Percentiles rank a stretch among this genome's conserved stretches.
These are phyloP conservation scores for Botrytis galanthina DNA, from an alignment of 2,329 filamentous ascomycete genomes.

Conservation along the genomic window DNA sequence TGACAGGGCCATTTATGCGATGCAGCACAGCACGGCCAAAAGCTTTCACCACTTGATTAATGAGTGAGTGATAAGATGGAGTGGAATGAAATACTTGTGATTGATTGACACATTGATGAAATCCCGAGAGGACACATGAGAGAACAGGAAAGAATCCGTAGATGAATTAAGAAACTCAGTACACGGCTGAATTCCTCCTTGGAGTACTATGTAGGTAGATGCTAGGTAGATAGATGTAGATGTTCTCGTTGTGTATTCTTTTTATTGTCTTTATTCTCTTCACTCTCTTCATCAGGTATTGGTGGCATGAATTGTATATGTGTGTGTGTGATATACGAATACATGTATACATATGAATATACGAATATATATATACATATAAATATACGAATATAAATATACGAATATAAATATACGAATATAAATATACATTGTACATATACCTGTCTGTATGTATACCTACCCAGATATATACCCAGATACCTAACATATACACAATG, in stretches of 20 bases:
- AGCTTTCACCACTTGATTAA: not conserved
- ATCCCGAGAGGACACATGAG: not conserved
- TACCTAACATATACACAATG: not conserved
- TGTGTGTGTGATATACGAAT: no score
- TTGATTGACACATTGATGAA: not conserved
- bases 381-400: no score
- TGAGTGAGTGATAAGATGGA: not conserved
- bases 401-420: no score
- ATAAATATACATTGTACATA: no score
- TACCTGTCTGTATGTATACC: no score
- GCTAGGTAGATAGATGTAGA: no score
- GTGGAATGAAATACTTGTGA: no score
- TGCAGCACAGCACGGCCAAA: not conserved
- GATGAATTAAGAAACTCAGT: not conserved
- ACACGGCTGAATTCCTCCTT: not conserved
- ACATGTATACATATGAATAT: no score
- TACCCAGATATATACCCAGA: no score
- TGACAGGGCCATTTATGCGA: conserved; percentile 9
- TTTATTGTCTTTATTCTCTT: not conserved
- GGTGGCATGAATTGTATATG: no score
- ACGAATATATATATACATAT: no score
- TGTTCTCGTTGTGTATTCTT: not conserved
- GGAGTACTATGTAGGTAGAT: no score
- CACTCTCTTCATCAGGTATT: not conserved
- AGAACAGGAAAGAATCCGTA: not conserved